Evolutionary conservation across 176 grass and related monocot genomes (phyloP).

Genomic region (Elymus sibiricus): DNA sequence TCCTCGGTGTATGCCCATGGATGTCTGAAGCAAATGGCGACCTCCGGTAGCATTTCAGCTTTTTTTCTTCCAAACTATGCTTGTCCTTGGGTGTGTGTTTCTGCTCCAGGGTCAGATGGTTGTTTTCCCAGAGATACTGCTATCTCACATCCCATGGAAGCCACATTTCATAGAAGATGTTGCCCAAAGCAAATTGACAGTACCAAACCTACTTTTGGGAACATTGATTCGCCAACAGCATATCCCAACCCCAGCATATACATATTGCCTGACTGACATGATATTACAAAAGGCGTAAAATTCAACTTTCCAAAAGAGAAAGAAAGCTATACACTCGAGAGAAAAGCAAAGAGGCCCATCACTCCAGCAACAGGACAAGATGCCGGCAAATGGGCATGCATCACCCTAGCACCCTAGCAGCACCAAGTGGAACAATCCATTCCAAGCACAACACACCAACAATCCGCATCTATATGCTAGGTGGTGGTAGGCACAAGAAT

Average conservation of each 20-base stretch:
- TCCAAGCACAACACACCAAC: background rate
- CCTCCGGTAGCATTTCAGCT: background rate
- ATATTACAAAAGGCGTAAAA: background rate
- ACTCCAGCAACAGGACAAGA: background rate
- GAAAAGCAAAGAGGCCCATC: background rate
- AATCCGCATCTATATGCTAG: background rate
- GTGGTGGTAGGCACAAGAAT: constrained; percentile 11
- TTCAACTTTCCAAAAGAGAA: background rate
- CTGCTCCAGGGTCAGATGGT: background rate
- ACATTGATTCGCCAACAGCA: background rate
- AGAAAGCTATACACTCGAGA: background rate
- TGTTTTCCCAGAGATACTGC: background rate
- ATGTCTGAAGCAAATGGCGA: background rate
- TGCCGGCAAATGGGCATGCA: background rate
- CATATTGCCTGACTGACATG: background rate
- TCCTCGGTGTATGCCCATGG: background rate
- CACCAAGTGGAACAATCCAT: constrained; percentile 9
- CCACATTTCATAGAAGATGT: background rate
- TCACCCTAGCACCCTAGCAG: background rate
- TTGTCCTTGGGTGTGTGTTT: background rate
- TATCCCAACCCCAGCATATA: background rate
- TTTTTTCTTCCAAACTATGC: background rate
- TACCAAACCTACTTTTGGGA: background rate
- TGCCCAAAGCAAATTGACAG: background rate
- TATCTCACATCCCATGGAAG: background rate